Evolutionary conservation across 345 rosid genomes (phyloP).

Genomic region (Eucalyptus viminalis): DNA sequence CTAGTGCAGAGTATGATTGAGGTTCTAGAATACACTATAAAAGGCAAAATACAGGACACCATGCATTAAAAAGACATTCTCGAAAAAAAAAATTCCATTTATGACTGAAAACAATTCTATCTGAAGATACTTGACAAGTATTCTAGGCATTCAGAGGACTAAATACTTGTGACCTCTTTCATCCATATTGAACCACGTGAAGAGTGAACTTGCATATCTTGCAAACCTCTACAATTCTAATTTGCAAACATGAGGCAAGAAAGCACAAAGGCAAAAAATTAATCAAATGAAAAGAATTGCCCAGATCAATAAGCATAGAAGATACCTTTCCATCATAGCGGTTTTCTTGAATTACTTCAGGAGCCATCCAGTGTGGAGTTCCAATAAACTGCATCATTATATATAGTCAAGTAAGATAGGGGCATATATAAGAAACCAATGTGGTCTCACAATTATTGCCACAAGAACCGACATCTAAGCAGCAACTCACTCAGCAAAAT

Average conservation of each 20-base stretch:
- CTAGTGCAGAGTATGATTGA: neutral
- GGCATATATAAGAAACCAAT: neutral
- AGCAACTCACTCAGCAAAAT: neutral
- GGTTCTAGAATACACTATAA: neutral
- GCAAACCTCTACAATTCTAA: neutral
- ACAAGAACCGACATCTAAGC: neutral
- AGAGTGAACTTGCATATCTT: neutral
- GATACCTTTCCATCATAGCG: conserved; percentile 98
- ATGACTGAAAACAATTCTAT: neutral
- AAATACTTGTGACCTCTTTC: neutral
- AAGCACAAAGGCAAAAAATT: neutral
- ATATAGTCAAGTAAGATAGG: neutral
- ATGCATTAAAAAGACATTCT: neutral
- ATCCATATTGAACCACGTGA: neutral
- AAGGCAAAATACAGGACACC: neutral
- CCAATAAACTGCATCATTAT: conserved; percentile 67
- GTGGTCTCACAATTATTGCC: neutral
- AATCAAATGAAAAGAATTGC: neutral
- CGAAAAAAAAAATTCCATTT: neutral
- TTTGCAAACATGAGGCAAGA: neutral
- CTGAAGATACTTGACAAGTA: neutral
- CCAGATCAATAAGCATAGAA: neutral
- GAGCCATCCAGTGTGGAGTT: conserved; percentile 99
- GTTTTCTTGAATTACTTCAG: conserved; percentile 99
- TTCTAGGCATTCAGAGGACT: neutral